Evolutionary conservation across 805 yeast genomes (phyloP), one percentile per base, ranked within the genome.

Genomic region (Kurtzmaniella cleridarum): DNA sequence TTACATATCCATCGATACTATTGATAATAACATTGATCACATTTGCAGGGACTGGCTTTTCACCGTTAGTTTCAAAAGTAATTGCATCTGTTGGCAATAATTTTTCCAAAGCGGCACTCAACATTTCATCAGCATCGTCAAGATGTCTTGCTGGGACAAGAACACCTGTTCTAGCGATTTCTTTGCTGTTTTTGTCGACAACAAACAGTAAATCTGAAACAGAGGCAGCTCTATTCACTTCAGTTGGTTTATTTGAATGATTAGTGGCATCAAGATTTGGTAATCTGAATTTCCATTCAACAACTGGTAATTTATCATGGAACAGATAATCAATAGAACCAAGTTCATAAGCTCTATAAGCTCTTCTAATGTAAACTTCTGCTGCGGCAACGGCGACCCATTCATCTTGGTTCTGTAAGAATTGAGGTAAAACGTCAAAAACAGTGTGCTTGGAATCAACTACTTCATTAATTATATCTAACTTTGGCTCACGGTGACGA

Each of bases 361-460:
- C 95, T 62, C 98, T 84, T 62, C 98, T 84, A 43, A 90, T 82
- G 63, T 93, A 93, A 42, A 93, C 95, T 66, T 93, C 97, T 34
- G 95, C 88, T 28, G 98, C 98, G 28, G 98, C 98, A 48, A 91
- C 78, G 3, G 91, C 84, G 44, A 93, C 91, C 74, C 87, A 86
- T 35, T 84, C 85, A 55, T 95, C 97, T 10, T 75, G 55, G 51
- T 87, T 84, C 40, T 76, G 78, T 66, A 93, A 78, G 67, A 93
- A 93, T 66, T 88, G 97, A 33, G 95, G 76, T 60, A 93, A 76
- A 29, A 95, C 98, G 59, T 93, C 99, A 60, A 91, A 93, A 14
- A 93, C 97, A 43, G 91, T 87, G 67, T 87, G 95, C 60, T 86
- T 90, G 36, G 98, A 90, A 59, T 93, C 98, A 50, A 93, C 90